These are phyloP conservation scores for Kodamaea neixiangensis DNA, from an alignment of 805 yeast species.

Conservation along the genomic window DNA sequence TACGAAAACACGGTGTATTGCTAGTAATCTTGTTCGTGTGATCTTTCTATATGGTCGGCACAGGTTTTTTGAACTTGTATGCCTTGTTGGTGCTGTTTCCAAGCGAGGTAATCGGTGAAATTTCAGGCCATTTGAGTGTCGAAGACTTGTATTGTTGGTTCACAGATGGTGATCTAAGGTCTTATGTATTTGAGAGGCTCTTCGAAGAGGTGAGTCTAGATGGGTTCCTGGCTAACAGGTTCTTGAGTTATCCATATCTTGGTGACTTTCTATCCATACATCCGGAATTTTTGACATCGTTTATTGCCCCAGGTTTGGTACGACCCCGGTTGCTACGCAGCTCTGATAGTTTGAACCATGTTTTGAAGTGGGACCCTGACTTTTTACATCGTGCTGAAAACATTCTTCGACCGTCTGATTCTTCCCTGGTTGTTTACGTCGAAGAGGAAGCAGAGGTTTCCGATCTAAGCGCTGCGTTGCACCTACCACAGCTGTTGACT, in stretches of 20 bases:
- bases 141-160: not conserved
- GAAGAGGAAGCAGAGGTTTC: not conserved
- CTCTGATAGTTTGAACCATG: not conserved
- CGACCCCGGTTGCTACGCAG: constrained; percentile 1
- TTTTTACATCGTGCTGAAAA: not conserved
- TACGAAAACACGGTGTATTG: not conserved
- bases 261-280: not conserved
- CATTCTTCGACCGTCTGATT: not conserved
- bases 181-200: not conserved
- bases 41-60: not conserved
- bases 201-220: not conserved
- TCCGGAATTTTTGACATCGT: not conserved
- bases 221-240: not conserved
- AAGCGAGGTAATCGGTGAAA: not conserved
- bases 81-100: not conserved
- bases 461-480: not conserved
- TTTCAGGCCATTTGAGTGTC: not conserved
- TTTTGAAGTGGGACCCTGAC: constrained; percentile 2
- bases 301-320: not conserved
- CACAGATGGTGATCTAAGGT: not conserved
- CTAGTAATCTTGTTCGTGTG: not conserved
- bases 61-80: not conserved
- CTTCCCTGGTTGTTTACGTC: not conserved
- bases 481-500: not conserved
- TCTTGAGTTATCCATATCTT: not conserved